Evolutionary conservation across 169 alveolate species (phyloP), one percentile per base, ranked within the genome.

Genomic region (Theileria annulata): DNA sequence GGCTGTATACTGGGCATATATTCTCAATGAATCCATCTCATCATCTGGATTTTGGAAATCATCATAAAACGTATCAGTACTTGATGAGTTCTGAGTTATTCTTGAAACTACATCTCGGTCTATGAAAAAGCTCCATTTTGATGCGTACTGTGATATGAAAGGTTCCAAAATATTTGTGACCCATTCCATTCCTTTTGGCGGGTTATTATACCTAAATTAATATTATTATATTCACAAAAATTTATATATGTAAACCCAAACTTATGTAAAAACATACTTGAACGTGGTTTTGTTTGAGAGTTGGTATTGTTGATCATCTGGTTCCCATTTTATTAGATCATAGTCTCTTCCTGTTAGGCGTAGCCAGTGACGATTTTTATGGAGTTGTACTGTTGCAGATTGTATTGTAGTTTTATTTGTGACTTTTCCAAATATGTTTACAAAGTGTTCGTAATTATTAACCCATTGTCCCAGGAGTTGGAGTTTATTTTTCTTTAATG

Each of bases 391-490:
- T 13, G 86, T 76, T 9, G 77, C 85, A 35, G 85, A 63, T 30
- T 82, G 89, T 25, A 82, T 76, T 17, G 89, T 75, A 31, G 79
- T 35, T 9, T 72, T 74, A 63, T 68, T 47, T 28, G 47, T 71
- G 23, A 82, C 80, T 37, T 70, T 58, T 3, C 89, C 89, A 28
- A 82, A 30, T 23, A 75, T 58, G 73, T 82, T 80, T 48, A 76
- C 86, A 51, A 66, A 82, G 48, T 76, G 85, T 27, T 83, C 80
- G 77, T 67, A 82, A 25, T 82, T 59, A 73, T 82, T 82, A 1
- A 82, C 89, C 89, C 89, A 82, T 33, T 80, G 82, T 49, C 88
- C 88, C 31, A 80, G 79, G 30, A 80, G 79, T 49, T 80, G 88
- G 49, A 80, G 51, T 33, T 75, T 21, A 67, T 80, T 80, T 42